phyloP scores from a whole-genome alignment of 73 alveolate species.

The Halteria grandinella region DNA sequence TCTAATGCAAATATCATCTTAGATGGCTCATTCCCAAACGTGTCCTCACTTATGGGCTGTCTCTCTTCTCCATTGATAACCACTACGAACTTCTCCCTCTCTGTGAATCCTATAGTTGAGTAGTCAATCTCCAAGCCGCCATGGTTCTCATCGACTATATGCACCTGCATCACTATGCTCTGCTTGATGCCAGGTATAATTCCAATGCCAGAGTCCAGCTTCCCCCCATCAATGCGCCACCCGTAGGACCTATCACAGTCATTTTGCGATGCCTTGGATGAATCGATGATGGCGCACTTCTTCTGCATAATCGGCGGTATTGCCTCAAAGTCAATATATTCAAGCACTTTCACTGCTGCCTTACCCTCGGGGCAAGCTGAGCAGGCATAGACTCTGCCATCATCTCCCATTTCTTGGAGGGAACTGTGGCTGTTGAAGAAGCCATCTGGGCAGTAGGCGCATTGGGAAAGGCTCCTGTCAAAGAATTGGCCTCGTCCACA shows the following conservation, averaged over 20 bases:
- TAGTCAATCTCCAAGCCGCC: conserved; percentile 14
- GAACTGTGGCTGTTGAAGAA: not conserved
- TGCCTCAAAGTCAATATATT: conserved; percentile 7
- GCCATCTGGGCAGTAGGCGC: conserved; percentile 43
- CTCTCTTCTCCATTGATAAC: conserved; percentile 7
- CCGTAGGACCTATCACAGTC: conserved; percentile 22
- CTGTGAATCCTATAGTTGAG: not conserved
- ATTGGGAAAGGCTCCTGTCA: not conserved
- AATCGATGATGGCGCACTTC: not conserved
- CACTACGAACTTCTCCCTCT: conserved; percentile 1
- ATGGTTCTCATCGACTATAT: conserved; percentile 7
- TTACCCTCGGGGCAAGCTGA: not conserved
- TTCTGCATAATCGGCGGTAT: not conserved
- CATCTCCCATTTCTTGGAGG: not conserved
- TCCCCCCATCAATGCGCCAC: conserved; percentile 1
- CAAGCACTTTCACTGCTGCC: conserved; percentile 7
- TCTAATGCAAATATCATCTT: too few relatives aligned
- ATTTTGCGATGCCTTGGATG: not conserved
- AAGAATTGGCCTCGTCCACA: conserved; percentile 26
- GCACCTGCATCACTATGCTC: not conserved
- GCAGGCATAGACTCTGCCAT: not conserved
- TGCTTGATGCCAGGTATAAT: not conserved
- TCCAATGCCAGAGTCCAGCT: conserved; percentile 8
- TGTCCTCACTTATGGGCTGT: too few relatives aligned
- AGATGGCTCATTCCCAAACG: too few relatives aligned